Evolutionary conservation across 768 basidiomycete species (phyloP), one percentile per base, ranked within the genome.

Genomic region (Agaricus subrufescens): DNA sequence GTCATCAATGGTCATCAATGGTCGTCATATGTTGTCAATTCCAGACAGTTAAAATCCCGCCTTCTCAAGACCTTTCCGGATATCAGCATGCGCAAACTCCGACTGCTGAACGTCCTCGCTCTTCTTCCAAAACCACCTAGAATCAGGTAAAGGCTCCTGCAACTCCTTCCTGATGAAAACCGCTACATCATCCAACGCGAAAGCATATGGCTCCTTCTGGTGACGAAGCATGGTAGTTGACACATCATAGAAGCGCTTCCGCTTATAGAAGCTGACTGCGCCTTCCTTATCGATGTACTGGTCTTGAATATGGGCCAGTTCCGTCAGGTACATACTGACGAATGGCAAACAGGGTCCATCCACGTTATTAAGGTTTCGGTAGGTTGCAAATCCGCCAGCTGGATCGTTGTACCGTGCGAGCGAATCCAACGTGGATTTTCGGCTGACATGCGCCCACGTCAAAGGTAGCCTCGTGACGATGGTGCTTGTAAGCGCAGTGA

Each of bases 311-410:
- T 80, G 83, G 47, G 77, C 71, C 61, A 89, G 72, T 60, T 83
- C 84, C 23, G 80, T 77, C 42, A 89, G 71, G 68, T 78, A 86
- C 76, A 80, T 81, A 44, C 76, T 75, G 52, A 89, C 74, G 65
- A 85, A 85, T 1, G 87, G 88, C n/a, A 89, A 77, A 61, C 84
- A 87, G 3, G 86, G 77, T 3, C 78, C 77, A 23, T 78, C 75
- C n/a, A 73, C 74, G 39, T 76, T 69, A 52, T 72, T 69, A 26
- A 81, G 67, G 30, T 64, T 62, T 34, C 85, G 81, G 61, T 87
- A 84, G 14, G 75, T 77, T 10, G 78, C 65, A 65, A 85, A 85
- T 34, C 81, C 79, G 14, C 81, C 79, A 1, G 74, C 71, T 11
- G 86, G 85, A 52, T 85, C 84, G 63, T 81, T 83, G 62, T 80